These are phyloP conservation scores for Tuber melanosporum DNA, from an alignment of 495 filamentous ascomycete genomes.

Conservation along the genomic window DNA sequence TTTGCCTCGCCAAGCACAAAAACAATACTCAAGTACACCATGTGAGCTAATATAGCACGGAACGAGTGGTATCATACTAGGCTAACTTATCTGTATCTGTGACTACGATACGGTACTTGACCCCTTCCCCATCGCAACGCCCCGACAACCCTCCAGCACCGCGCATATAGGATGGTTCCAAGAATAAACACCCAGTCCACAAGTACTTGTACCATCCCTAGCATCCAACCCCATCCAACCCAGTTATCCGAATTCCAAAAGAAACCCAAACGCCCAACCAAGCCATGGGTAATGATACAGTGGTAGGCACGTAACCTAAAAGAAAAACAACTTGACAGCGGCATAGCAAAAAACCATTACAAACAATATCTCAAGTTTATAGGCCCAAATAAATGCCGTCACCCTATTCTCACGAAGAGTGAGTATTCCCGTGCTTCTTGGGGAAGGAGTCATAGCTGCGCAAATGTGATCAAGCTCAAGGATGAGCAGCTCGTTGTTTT, in stretches of 20 bases:
- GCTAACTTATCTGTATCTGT: background rate
- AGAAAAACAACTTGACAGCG: background rate
- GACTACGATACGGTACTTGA: background rate
- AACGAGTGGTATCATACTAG: background rate
- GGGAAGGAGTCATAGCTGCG: background rate
- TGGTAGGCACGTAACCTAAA: background rate
- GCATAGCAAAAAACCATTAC: background rate
- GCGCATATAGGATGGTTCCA: background rate
- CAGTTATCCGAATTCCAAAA: background rate
- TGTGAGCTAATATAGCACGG: background rate
- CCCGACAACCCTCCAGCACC: background rate
- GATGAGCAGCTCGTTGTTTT: slow-evolving; percentile 26
- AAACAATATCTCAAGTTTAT: background rate
- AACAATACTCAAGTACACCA: background rate
- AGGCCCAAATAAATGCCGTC: background rate
- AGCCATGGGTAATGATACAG: background rate
- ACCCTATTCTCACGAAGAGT: background rate
- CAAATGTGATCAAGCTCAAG: slow-evolving; percentile 35
- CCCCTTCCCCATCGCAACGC: background rate
- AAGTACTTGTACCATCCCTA: background rate
- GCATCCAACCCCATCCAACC: background rate
- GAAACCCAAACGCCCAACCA: background rate
- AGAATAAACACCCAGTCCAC: background rate
- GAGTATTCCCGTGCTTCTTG: background rate
- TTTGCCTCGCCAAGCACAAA: too few relatives aligned